Base-by-base conservation (phyloP, 2,329 filamentous ascomycete genomes). In the Hypoxylon sp. region DNA sequence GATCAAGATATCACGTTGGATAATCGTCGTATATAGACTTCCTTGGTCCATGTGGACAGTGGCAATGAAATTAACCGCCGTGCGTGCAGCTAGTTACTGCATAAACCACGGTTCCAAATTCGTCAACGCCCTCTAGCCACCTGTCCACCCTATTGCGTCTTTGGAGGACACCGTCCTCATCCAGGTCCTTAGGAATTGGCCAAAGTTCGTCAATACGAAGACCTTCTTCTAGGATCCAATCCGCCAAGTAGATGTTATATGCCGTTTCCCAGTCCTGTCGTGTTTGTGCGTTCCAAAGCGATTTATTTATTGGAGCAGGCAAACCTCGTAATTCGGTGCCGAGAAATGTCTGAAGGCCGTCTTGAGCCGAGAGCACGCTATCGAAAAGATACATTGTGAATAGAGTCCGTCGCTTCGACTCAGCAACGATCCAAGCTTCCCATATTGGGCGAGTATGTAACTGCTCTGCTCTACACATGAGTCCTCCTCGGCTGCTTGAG, bases 351-450 rank as follows among this genome's bases (percentile, higher is more conserved):
- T 84, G 82, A 0, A 85, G 70, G 0, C 79, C 78, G 4, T 85
- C 79, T 8, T 82, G 77, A 0, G 80, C 73, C 1, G 81, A 81
- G 5, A 87, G 81, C 0, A 86, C 73, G 46, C 81, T 86, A 63
- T 86, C 85, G 47, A 88, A 83, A 2, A 88, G 75, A 60, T 87
- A 88, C 81, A 87, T 84, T 0, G 80, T 79, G 63, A 81, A 87
- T 0, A 89, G 65, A 0, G 84, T 83, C 3, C 87, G 80, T 2
- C 86, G 80, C 66, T 87, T 88, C 0, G 86, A 80, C 47, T 86
- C 84, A 0, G 82, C 82, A 0, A 86, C 73, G 3, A 87, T 82
- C 87, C 87, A 89, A 0, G 80, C 77, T 63, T 87, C 85, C 86
- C 86, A 87, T 5, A 60, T 75, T 0, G 86, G 86, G 2, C 81